Percentiles rank a stretch among this genome's conserved stretches.
phyloP scores from a whole-genome alignment of 2,329 filamentous ascomycete genomes.

The Herpotrichia juniperi region DNA sequence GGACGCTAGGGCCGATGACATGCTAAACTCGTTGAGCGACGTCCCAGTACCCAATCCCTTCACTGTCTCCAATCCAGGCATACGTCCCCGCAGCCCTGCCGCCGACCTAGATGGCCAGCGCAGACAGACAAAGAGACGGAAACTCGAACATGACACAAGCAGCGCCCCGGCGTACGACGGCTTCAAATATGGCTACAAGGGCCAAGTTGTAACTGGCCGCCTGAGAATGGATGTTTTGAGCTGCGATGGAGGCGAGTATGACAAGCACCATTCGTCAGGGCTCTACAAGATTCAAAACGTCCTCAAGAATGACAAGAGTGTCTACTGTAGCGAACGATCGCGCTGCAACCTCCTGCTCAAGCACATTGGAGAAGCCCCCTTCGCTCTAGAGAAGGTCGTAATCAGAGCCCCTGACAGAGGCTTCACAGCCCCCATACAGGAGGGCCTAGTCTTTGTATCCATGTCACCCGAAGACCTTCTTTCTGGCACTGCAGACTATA shows the following conservation, averaged over 20 bases:
- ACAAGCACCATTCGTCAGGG: conserved; percentile 61
- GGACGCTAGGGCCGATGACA: conserved; percentile 23
- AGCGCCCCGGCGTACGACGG: conserved; percentile 31
- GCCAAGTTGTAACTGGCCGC: conserved; percentile 82
- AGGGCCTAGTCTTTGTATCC: conserved; percentile 89
- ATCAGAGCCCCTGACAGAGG: conserved; percentile 83
- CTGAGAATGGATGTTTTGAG: conserved; percentile 87
- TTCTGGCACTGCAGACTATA: conserved; percentile 73
- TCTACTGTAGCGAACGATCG: conserved; percentile 90
- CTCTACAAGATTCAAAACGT: conserved; percentile 70
- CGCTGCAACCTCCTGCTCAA: conserved; percentile 85
- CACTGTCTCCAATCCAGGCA: conserved; percentile 8
- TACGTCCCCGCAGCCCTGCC: conserved; percentile 30
- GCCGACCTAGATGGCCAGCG: conserved; percentile 26
- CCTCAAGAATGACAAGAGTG: conserved; percentile 77
- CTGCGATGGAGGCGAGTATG: conserved; percentile 80
- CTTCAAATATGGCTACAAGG: conserved; percentile 84
- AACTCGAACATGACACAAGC: conserved; percentile 45
- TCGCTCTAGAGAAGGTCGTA: conserved; percentile 82
- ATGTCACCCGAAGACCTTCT: conserved; percentile 83
- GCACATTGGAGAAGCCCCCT: conserved; percentile 80
- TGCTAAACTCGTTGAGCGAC: conserved; percentile 31
- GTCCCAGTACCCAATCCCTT: conserved; percentile 22
- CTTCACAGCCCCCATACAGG: conserved; percentile 85
- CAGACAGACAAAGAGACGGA: conserved; percentile 43